Evolutionary conservation across 176 grass and related monocot genomes (phyloP), one percentile per base, ranked within the genome.

Genomic region (Phragmites australis): DNA sequence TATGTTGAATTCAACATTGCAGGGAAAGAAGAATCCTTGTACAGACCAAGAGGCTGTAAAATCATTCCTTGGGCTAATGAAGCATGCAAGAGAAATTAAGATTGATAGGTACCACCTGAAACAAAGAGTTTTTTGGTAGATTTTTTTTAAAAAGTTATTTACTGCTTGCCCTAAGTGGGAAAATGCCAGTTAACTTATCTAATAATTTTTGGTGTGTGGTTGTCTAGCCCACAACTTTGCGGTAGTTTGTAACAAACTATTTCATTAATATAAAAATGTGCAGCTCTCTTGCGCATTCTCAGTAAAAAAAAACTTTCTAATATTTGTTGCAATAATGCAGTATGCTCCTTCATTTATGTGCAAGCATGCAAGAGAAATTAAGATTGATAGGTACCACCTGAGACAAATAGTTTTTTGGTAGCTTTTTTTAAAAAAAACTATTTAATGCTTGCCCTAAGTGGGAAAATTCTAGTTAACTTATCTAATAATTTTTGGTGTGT

Each of bases 11-110:
- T 79, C 12, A 32, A 72, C 62, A 51, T 51, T 90, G 43, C 87
- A 97, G 95, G 95, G 95, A 51, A 97, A 97, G 83, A 94, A 83
- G 76, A 94, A 97, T 91, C 92, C 92, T 83, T 85, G 77, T 79
- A 97, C 90, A 26, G 92, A 94, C 64, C 72, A 29, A 75, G 74
- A 90, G 40, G 68, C 85, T 81, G 95, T 97, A 70, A 77, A 87
- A 77, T 78, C 62, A 3, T 97, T 97, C 83, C 95, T 97, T 82
- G 66, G 61, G 49, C 81, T 89, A 80, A 82, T 94, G 26, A 97
- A 69, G 49, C 66, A 90, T 51, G 89, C 92, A 60, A 94, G 51
- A 87, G 88, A 87, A 83, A 97, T 97, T 49, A 87, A 87, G 80
- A 90, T 97, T 21, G 92, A 97, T 65, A 93, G 95, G 95, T 94